Percentiles rank a stretch among this genome's conserved stretches.
Evolutionary conservation across 2,329 filamentous ascomycete species (phyloP).

Genomic region (Endoconidiophora polonica): DNA sequence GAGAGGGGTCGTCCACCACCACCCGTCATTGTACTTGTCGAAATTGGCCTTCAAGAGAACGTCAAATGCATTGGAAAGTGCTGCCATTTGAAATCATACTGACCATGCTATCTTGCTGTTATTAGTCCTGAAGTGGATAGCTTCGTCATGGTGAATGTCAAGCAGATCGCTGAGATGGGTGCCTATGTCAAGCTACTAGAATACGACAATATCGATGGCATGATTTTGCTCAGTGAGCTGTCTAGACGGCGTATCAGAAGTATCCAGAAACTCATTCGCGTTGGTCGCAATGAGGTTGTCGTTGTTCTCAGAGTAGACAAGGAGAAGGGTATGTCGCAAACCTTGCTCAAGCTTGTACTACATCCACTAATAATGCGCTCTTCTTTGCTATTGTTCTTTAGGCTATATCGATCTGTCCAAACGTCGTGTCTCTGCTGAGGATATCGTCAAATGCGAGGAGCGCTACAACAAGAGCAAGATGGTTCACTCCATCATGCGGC

Average conservation of each 20-base stretch:
- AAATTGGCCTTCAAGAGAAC: no score
- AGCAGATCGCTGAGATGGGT: conserved; percentile 99
- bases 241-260: conserved; percentile 94
- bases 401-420: conserved; percentile 97
- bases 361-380: conserved; percentile 1
- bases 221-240: conserved; percentile 96
- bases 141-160: conserved; percentile 99
- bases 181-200: conserved; percentile 98
- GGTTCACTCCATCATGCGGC: conserved; percentile 96
- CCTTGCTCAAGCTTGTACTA: not conserved
- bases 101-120: conserved; percentile 8
- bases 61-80: not conserved
- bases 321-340: conserved; percentile 57
- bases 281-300: conserved; percentile 95
- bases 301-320: conserved; percentile 98
- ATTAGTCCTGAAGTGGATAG: conserved; percentile 75
- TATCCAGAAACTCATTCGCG: conserved; percentile 97
- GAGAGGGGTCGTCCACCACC: not conserved
- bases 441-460: conserved; percentile 97
- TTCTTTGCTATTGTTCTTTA: conserved; percentile 13
- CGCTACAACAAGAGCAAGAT: conserved; percentile 99
- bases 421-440: conserved; percentile 90
- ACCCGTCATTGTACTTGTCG: not conserved
- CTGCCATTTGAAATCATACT: conserved; percentile 5
- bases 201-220: conserved; percentile 99